Conservation (phyloP, 352 stramenopile species). For the Pythium apleroticum region DNA sequence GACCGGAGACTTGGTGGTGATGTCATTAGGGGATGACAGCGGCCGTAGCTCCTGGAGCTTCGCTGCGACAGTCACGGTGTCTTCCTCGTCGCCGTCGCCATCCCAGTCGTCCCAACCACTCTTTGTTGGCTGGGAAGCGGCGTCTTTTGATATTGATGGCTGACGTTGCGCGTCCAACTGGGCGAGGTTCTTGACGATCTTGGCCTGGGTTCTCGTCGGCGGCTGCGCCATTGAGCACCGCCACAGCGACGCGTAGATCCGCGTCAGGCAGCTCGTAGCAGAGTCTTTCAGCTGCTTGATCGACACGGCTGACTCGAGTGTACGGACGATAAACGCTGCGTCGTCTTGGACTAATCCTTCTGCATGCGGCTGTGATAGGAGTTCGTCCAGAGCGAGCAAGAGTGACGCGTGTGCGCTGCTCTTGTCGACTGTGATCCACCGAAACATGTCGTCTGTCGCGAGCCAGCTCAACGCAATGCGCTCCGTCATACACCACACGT, state of each 20-base stretch:
- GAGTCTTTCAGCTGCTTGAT: conserved; percentile 1
- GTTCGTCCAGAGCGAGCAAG: conserved; percentile 27
- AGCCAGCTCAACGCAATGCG: conserved; percentile 50
- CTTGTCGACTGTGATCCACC: conserved; percentile 63
- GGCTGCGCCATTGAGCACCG: background rate
- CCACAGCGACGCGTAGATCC: conserved; percentile 21
- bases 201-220: background rate
- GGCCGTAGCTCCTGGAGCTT: conserved; percentile 7
- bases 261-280: background rate
- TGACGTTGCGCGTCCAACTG: background rate
- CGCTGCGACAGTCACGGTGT: background rate
- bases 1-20: background rate
- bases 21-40: background rate
- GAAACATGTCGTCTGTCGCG: conserved; percentile 61
- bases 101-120: conserved; percentile 29
- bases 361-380: conserved; percentile 21
- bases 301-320: background rate
- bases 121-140: background rate
- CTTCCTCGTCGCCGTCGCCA: conserved; percentile 1
- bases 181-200: conserved; percentile 4
- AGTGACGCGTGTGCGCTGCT: conserved; percentile 36
- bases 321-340: background rate
- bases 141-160: background rate
- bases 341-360: background rate
- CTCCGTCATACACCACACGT: conserved; percentile 38